A percentile compares a stretch with the other conserved stretches of the same genome.
These are phyloP conservation scores for Rugonectria rugulosa DNA, from an alignment of 2,329 filamentous ascomycete genomes.

Conservation along the genomic window DNA sequence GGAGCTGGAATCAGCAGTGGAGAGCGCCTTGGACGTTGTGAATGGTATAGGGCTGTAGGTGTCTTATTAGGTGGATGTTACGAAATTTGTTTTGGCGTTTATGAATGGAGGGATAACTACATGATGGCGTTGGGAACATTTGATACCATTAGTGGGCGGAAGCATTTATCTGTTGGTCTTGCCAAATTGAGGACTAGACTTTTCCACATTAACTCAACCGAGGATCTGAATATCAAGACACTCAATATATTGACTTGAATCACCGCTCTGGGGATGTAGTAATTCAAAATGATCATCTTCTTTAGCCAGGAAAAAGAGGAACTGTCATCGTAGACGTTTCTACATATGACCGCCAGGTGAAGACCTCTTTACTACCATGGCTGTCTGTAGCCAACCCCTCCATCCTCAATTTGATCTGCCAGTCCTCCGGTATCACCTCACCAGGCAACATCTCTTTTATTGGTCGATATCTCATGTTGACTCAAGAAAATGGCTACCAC, in stretches of 20 bases:
- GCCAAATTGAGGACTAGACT: slow-evolving; percentile 22
- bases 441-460: slow-evolving; percentile 35
- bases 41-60: slow-evolving; percentile 58
- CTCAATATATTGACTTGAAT: not conserved
- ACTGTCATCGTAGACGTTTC: no score
- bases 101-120: slow-evolving; percentile 20
- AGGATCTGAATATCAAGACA: slow-evolving; percentile 6
- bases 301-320: no score
- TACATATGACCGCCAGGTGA: no score
- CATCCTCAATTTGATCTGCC: no score
- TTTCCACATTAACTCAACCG: slow-evolving; percentile 13
- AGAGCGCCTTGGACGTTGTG: slow-evolving; percentile 67
- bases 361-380: no score
- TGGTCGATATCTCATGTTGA: slow-evolving; percentile 28
- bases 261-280: not conserved
- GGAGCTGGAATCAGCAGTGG: slow-evolving; percentile 66
- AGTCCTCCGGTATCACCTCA: no score
- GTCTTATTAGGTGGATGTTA: not conserved
- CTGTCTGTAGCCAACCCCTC: no score
- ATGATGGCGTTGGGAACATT: slow-evolving; percentile 34
- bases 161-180: slow-evolving; percentile 26
- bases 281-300: no score
- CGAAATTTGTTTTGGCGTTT: slow-evolving; percentile 29
- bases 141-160: slow-evolving; percentile 39
- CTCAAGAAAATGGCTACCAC: slow-evolving; percentile 17